Conservation (phyloP, 495 filamentous ascomycete species). For the Neurospora sp. region DNA sequence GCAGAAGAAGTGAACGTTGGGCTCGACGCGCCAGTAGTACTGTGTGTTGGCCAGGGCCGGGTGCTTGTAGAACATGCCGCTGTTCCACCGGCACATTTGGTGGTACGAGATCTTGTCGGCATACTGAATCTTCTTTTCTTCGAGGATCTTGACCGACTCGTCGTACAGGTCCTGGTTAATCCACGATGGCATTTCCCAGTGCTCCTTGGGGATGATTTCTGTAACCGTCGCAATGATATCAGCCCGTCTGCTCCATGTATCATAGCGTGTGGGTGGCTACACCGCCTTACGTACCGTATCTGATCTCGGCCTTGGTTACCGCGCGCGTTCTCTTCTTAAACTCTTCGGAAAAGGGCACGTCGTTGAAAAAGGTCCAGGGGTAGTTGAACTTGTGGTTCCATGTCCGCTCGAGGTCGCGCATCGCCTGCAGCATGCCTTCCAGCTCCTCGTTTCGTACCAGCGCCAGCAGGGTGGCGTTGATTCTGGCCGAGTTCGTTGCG, state of each 20-base stretch:
- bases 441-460: constrained; percentile 90
- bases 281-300: constrained; percentile 53
- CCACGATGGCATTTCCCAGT: constrained; percentile 89
- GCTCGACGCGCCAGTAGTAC: constrained; percentile 99
- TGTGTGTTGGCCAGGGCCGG: constrained; percentile 69
- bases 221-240: constrained; percentile 10
- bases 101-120: constrained; percentile 82
- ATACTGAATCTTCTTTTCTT: constrained; percentile 83
- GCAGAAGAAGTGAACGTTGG: constrained; percentile 99
- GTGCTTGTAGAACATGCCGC: constrained; percentile 94
- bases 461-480: constrained; percentile 87
- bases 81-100: constrained; percentile 99
- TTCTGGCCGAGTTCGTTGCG: constrained; percentile 63
- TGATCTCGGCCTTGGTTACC: constrained; percentile 71
- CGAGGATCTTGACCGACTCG: constrained; percentile 73
- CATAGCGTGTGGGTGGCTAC: background rate
- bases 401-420: constrained; percentile 83
- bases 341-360: constrained; percentile 80
- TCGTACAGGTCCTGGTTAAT: constrained; percentile 78
- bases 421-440: constrained; percentile 69
- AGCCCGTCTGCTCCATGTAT: background rate
- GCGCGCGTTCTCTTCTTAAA: constrained; percentile 75
- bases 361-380: constrained; percentile 99
- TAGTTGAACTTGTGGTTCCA: constrained; percentile 99
- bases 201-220: constrained; percentile 84